Conservation (phyloP, 768 basidiomycete species). For the Baorangia bicolor region DNA sequence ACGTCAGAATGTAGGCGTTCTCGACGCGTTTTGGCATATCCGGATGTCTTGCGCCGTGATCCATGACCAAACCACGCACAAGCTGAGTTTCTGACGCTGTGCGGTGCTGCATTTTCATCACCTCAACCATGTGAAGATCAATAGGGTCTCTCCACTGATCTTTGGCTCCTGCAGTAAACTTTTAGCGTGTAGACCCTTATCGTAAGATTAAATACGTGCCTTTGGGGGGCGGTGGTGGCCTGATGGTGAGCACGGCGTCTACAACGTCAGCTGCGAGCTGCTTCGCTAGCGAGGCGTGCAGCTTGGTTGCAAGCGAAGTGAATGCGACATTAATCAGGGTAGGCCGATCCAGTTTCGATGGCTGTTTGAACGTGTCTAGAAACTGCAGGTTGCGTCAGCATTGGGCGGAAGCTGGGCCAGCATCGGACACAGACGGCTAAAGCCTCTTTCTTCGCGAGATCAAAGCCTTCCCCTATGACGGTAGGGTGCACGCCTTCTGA, state of each 20-base stretch:
- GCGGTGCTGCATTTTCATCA: conserved; percentile 99
- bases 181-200: conserved; percentile 30
- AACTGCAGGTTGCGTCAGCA: conserved; percentile 55
- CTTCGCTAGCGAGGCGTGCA: conserved; percentile 77
- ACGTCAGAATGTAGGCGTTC: conserved; percentile 90
- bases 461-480: conserved; percentile 92
- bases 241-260: conserved; percentile 90
- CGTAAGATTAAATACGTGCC: conserved; percentile 40
- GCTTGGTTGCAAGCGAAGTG: conserved; percentile 95
- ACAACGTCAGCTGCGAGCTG: conserved; percentile 90
- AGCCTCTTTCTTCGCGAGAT: conserved; percentile 96
- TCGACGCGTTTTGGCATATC: conserved; percentile 99
- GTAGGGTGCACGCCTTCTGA: conserved; percentile 98
- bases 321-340: conserved; percentile 91
- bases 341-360: conserved; percentile 77
- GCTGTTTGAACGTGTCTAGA: conserved; percentile 85
- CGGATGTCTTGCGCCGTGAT: conserved; percentile 96
- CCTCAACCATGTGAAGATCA: conserved; percentile 98
- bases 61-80: conserved; percentile 91
- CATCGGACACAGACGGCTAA: conserved; percentile 58
- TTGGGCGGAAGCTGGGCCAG: conserved; percentile 8
- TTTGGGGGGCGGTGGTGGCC: conserved; percentile 60
- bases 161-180: conserved; percentile 44
- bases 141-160: conserved; percentile 85
- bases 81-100: conserved; percentile 97